A percentile compares a stretch with the other conserved stretches of the same genome.
Evolutionary conservation across 2,329 filamentous ascomycete species (phyloP).

Genomic region (Pyrenochaeta sp.): DNA sequence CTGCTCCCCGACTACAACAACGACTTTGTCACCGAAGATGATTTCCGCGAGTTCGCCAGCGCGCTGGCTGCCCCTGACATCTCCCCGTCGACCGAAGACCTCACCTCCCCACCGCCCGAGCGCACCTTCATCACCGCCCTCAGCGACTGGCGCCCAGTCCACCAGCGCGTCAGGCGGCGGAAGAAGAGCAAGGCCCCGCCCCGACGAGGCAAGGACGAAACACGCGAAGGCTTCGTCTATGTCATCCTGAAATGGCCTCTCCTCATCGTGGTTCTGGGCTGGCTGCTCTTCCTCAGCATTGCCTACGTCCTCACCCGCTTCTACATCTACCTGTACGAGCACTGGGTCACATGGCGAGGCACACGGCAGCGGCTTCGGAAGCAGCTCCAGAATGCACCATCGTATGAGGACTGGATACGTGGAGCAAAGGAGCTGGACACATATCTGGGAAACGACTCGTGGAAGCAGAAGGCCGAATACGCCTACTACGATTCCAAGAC

Average conservation of each 20-base stretch:
- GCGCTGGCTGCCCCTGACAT: constrained; percentile 84
- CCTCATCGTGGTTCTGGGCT: constrained; percentile 77
- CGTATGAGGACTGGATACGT: constrained; percentile 82
- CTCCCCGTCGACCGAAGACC: constrained; percentile 68
- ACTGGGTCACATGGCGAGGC: constrained; percentile 88
- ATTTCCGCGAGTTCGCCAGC: constrained; percentile 79
- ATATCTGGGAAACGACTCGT: constrained; percentile 80
- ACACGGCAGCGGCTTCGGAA: constrained; percentile 73
- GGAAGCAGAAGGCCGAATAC: constrained; percentile 77
- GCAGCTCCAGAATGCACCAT: constrained; percentile 73
- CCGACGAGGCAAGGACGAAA: constrained; percentile 77
- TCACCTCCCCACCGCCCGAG: constrained; percentile 52
- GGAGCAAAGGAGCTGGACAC: constrained; percentile 81
- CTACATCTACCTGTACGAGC: constrained; percentile 93
- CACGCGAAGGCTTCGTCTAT: constrained; percentile 91
- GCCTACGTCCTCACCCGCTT: constrained; percentile 82
- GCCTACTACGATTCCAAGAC: constrained; percentile 89
- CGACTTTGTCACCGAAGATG: constrained; percentile 76
- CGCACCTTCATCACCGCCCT: constrained; percentile 80
- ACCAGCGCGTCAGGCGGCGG: constrained; percentile 67
- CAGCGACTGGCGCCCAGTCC: constrained; percentile 94
- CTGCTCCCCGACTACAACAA: constrained; percentile 79
- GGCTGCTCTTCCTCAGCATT: constrained; percentile 76
- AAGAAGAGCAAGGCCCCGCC: constrained; percentile 49
- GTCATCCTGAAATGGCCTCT: constrained; percentile 91